Conservation (phyloP, 495 filamentous ascomycete species). For the Lophiotrema nucula region DNA sequence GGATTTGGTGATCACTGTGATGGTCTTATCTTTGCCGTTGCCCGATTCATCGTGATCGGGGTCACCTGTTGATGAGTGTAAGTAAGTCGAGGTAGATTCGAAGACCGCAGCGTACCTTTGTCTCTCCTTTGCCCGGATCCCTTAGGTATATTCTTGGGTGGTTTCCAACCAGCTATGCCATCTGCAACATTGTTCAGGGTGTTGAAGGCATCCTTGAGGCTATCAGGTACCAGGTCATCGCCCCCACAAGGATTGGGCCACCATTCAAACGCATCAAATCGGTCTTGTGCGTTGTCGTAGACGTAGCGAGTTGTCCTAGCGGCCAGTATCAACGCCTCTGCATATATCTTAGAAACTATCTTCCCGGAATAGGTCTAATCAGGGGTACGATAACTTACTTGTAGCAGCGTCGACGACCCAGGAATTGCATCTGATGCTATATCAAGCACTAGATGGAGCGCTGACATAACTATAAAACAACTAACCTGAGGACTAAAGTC, state of each 20-base stretch:
- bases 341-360: background rate
- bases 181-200: background rate
- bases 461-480: background rate
- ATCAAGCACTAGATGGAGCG: conserved; percentile 1
- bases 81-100: background rate
- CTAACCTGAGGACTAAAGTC: conserved; percentile 4
- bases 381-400: no score
- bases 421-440: background rate
- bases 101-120: background rate
- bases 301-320: background rate
- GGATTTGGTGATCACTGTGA: background rate
- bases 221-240: background rate
- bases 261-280: background rate
- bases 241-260: conserved; percentile 3
- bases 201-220: background rate
- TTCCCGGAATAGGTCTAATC: background rate
- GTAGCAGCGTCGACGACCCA: no score
- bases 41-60: background rate
- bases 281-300: background rate
- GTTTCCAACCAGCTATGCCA: background rate
- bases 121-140: conserved; percentile 2
- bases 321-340: background rate
- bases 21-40: background rate
- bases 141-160: conserved; percentile 4
- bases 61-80: background rate